phyloP scores from a whole-genome alignment of 2,329 filamentous ascomycete species.

The Fusarium sp. region DNA sequence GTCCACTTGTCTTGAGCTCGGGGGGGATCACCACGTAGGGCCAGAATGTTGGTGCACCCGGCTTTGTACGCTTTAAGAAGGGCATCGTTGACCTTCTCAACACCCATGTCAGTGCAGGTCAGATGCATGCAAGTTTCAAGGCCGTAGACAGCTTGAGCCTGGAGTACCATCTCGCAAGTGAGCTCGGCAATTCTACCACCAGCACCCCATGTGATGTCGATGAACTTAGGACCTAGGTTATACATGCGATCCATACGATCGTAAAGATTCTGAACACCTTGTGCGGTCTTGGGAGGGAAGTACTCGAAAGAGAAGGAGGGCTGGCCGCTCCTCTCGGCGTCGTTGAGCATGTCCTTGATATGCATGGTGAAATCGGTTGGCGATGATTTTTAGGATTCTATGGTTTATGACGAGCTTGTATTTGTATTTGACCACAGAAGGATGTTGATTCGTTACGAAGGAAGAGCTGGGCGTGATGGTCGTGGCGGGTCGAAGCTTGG shows the following conservation, averaged over 20 bases:
- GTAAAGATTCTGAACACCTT: slow-evolving; percentile 98
- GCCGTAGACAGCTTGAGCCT: slow-evolving; percentile 93
- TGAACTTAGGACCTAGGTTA: slow-evolving; percentile 90
- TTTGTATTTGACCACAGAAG: not conserved
- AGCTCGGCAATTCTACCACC: slow-evolving; percentile 90
- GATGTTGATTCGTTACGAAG: not conserved
- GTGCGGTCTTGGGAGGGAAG: slow-evolving; percentile 96
- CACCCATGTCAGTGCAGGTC: slow-evolving; percentile 98
- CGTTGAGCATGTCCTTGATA: slow-evolving; percentile 89
- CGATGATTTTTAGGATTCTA: not conserved
- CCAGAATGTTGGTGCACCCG: slow-evolving; percentile 96
- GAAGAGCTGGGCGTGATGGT: not conserved
- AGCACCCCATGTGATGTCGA: slow-evolving; percentile 98
- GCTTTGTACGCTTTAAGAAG: slow-evolving; percentile 89
- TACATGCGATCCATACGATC: slow-evolving; percentile 99
- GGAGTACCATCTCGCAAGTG: slow-evolving; percentile 96
- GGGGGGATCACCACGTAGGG: slow-evolving; percentile 91
- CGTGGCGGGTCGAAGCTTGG: slow-evolving; percentile 27
- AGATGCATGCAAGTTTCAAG: slow-evolving; percentile 99
- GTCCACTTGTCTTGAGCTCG: slow-evolving; percentile 95
- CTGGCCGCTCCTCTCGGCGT: slow-evolving; percentile 79
- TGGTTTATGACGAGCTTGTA: not conserved
- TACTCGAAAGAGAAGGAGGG: slow-evolving; percentile 99
- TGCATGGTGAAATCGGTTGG: slow-evolving; percentile 74
- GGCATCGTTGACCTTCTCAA: slow-evolving; percentile 88